phyloP scores from a whole-genome alignment of 768 basidiomycete genomes.

The Kwoniella bestiolae region DNA sequence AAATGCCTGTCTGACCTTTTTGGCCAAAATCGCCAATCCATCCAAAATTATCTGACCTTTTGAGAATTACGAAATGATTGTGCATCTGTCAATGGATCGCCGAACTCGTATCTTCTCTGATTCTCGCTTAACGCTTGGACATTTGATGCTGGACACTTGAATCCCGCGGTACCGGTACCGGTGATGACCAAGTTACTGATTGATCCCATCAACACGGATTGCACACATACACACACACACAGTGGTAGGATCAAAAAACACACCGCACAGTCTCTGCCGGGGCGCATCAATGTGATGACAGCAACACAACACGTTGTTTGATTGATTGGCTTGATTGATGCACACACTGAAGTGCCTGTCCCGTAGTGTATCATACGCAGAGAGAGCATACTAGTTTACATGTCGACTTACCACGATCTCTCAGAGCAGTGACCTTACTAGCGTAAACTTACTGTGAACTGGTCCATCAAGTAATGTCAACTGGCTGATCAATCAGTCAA shows the following conservation, averaged over 20 bases:
- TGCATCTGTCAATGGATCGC: no score
- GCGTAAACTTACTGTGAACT: not conserved
- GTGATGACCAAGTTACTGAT: no score
- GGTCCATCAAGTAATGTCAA: not conserved
- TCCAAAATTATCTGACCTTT: constrained; percentile 10
- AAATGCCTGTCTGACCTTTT: constrained; percentile 12
- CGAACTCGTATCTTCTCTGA: not conserved
- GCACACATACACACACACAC: no score
- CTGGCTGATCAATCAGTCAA: no score
- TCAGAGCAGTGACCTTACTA: no score
- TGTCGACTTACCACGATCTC: not conserved
- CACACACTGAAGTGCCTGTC: not conserved
- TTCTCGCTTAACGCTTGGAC: not conserved
- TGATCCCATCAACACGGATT: no score
- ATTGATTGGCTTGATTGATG: not conserved
- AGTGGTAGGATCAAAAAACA: no score
- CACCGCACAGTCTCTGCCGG: no score
- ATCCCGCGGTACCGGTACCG: not conserved
- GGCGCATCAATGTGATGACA: no score
- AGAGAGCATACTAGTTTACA: not conserved
- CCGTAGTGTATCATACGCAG: not conserved
- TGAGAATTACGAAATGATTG: not conserved
- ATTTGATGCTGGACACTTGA: no score
- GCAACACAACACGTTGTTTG: not conserved
- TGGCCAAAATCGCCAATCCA: not conserved